Base-by-base conservation (phyloP, 2,329 filamentous ascomycete species). In the Fusarium fracticaudum region DNA sequence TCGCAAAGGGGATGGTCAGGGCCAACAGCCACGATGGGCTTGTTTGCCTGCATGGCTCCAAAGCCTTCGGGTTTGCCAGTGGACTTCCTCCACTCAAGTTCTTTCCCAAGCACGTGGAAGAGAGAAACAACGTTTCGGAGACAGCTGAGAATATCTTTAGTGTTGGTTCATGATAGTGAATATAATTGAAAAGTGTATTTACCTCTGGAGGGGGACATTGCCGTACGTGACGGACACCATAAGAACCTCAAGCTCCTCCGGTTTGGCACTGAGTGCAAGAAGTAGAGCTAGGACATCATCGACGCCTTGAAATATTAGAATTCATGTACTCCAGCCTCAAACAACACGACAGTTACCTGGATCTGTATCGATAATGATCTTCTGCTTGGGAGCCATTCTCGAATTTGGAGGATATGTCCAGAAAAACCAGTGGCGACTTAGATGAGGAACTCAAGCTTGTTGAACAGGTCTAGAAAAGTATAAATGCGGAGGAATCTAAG, bases 291-390 rank as follows among this genome's bases (percentile, higher is more conserved):
- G 87, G 61, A 96, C 88, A 87, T 99, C 96, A 84, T 99, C 96
- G 76, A 96, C 93, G 72, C 96, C 95, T 82, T 55, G 59, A 33
- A 14, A 11, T 10, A 22, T 78, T 48, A 78, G 72, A 38, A 17
- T 4, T 2, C 1, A 14, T 11, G 18, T 17, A 10, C 8, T 12
- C 18, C 10, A 15, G 37, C 22, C 14, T 8, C 17, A 22, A 15
- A n/a, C 17, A 4, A 29, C 17, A 4, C 11, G 35, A 40, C 7
- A 74, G 81, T 75, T 86, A 94, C 95, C 85, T 76, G 96, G 96
- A 81, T 98, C 96, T 6, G 96, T 98, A 81, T 99, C 96, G 79
- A 99, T 96, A 78, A 99, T 98, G 76, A 99, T 92, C 79, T 92
- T 91, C 78, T 89, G 91, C 77, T 90, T 91, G 35, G 91, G 88